phyloP scores from a whole-genome alignment of 805 yeast species.

The Kazachstania bromeliacearum region DNA sequence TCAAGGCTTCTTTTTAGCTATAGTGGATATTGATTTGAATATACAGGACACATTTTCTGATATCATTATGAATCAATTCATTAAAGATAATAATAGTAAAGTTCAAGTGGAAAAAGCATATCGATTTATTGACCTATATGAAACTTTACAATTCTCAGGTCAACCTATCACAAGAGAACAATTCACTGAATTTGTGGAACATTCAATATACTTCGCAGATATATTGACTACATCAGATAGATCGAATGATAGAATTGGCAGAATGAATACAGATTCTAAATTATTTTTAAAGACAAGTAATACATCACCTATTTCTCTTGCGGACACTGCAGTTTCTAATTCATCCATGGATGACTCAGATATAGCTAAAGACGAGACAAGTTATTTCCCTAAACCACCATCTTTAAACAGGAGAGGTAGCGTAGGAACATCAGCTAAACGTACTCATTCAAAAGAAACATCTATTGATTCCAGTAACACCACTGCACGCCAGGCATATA shows the following conservation, averaged over 20 bases:
- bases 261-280: too few relatives aligned
- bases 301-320: too few relatives aligned
- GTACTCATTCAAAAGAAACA: not conserved
- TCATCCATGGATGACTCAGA: slow-evolving; percentile 1
- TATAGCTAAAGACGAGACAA: slow-evolving; percentile 7
- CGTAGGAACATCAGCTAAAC: slow-evolving; percentile 16
- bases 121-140: slow-evolving; percentile 48
- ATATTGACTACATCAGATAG: slow-evolving; percentile 13
- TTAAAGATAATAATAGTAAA: slow-evolving; percentile 7
- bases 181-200: slow-evolving; percentile 49
- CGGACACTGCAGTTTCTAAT: too few relatives aligned
- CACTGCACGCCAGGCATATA: not conserved
- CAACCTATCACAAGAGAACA: slow-evolving; percentile 47
- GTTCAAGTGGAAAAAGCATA: slow-evolving; percentile 13
- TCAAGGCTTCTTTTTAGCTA: slow-evolving; percentile 34
- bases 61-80: slow-evolving; percentile 15
- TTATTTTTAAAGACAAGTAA: too few relatives aligned
- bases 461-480: not conserved
- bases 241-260: slow-evolving; percentile 1
- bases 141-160: slow-evolving; percentile 58
- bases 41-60: slow-evolving; percentile 22
- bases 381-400: slow-evolving; percentile 10
- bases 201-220: slow-evolving; percentile 30
- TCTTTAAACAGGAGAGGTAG: slow-evolving; percentile 13
- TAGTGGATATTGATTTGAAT: slow-evolving; percentile 23